Conservation (phyloP, 306 rosid genomes). For the Rubus idaeus region DNA sequence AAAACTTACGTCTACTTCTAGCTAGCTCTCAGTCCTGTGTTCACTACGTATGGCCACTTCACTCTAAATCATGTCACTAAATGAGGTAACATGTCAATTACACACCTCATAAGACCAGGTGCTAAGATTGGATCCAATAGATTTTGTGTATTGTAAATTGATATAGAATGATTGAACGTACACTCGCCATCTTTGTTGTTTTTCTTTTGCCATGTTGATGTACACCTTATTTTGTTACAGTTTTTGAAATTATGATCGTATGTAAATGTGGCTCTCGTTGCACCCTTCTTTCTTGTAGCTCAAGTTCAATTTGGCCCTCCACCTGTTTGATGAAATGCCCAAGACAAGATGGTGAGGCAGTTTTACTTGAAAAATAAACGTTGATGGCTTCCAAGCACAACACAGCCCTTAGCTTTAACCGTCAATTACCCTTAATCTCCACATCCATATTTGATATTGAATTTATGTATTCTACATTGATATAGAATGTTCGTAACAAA, state of each 20-base stretch:
- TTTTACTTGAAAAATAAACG: background rate
- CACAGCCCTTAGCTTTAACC: no score
- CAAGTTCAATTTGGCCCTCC: background rate
- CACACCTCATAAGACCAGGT: background rate
- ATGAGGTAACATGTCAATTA: background rate
- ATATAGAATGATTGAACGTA: no score
- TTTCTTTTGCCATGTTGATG: no score
- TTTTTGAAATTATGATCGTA: no score
- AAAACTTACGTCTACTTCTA: conserved; percentile 5
- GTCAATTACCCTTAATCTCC: no score
- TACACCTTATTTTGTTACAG: no score
- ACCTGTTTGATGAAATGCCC: background rate
- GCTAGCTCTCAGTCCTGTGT: no score
- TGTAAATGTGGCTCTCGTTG: background rate
- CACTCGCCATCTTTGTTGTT: no score
- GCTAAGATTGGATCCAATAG: background rate
- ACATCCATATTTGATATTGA: background rate
- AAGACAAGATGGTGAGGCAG: background rate
- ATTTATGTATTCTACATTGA: background rate
- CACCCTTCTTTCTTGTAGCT: background rate
- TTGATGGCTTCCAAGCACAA: no score
- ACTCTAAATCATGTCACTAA: background rate
- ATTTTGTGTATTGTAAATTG: no score
- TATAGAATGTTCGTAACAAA: background rate
- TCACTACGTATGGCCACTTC: background rate